A percentile compares a stretch with the other conserved stretches of the same genome.
These are phyloP conservation scores for Pelargonium nanum DNA, from an alignment of 345 rosid species.

Conservation along the genomic window DNA sequence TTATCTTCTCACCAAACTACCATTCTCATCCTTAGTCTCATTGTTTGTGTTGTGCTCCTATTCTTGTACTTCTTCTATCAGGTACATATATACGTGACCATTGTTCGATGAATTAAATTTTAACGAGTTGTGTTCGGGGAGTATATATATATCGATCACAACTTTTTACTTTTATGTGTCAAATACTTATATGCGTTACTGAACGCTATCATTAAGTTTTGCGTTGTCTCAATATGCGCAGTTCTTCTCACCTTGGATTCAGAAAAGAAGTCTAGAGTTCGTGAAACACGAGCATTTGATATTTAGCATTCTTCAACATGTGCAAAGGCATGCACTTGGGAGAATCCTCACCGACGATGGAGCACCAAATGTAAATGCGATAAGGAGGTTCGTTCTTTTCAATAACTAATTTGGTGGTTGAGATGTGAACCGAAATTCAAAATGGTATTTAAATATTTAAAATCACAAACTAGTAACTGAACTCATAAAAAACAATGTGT, in stretches of 20 bases:
- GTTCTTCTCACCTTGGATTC: constrained; percentile 33
- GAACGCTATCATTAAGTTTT: no score
- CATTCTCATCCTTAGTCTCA: constrained; percentile 17
- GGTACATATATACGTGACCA: constrained; percentile 8
- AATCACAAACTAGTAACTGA: no score
- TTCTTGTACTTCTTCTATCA: constrained; percentile 26
- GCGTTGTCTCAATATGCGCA: constrained; percentile 7
- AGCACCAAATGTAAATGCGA: constrained; percentile 18
- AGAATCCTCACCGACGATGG: constrained; percentile 22
- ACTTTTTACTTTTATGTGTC: no score
- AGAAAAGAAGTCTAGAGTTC: constrained; percentile 26
- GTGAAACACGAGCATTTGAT: constrained; percentile 18
- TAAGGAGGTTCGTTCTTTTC: constrained; percentile 15
- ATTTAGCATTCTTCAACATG: constrained; percentile 17
- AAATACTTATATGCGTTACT: no score
- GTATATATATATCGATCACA: no score
- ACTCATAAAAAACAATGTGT: no score
- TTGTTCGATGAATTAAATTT: no score
- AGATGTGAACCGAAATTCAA: no score
- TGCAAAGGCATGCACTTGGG: constrained; percentile 16
- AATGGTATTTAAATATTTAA: no score
- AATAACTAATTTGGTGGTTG: no score
- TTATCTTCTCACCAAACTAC: constrained; percentile 11
- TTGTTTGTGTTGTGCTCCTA: constrained; percentile 15
- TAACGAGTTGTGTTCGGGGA: background rate